A percentile compares a stretch with the other conserved stretches of the same genome.
phyloP scores from a whole-genome alignment of 2,329 filamentous ascomycete species.

The Alternaria rosae region DNA sequence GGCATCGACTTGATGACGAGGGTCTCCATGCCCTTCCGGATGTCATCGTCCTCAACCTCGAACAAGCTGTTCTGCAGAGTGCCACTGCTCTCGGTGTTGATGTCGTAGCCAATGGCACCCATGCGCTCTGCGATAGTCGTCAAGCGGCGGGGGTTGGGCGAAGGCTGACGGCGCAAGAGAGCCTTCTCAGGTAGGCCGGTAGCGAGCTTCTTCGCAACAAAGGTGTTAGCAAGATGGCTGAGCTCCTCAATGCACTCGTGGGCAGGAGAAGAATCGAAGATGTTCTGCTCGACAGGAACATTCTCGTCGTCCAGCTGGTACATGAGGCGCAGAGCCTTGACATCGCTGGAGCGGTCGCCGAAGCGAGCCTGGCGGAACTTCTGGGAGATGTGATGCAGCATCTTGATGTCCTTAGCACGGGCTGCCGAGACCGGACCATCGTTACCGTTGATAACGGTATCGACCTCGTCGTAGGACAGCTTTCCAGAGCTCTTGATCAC shows the following conservation, averaged over 20 bases:
- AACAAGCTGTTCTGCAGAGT: conserved; percentile 94
- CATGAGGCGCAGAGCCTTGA: conserved; percentile 85
- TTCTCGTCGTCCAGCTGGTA: conserved; percentile 98
- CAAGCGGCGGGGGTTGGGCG: conserved; percentile 86
- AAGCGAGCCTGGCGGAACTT: conserved; percentile 92
- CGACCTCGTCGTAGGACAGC: conserved; percentile 84
- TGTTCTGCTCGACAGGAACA: conserved; percentile 93
- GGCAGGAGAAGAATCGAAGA: conserved; percentile 88
- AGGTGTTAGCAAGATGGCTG: conserved; percentile 88
- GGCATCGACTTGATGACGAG: conserved; percentile 94
- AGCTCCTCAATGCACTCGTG: conserved; percentile 96
- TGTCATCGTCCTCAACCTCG: conserved; percentile 84
- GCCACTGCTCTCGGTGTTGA: conserved; percentile 89
- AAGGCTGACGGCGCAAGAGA: conserved; percentile 82
- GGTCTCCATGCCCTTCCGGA: conserved; percentile 98
- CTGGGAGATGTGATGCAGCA: conserved; percentile 79
- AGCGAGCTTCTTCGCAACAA: conserved; percentile 84
- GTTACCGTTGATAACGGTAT: conserved; percentile 75
- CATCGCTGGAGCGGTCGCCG: conserved; percentile 77
- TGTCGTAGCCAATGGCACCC: conserved; percentile 86
- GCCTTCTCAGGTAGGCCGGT: conserved; percentile 88
- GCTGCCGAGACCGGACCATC: conserved; percentile 71
- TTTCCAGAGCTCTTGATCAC: conserved; percentile 92
- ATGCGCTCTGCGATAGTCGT: conserved; percentile 93
- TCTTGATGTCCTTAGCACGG: conserved; percentile 78